Evolutionary conservation across 495 filamentous ascomycete genomes (phyloP), one percentile per base, ranked within the genome.

Genomic region (Annulohypoxylon bovei): DNA sequence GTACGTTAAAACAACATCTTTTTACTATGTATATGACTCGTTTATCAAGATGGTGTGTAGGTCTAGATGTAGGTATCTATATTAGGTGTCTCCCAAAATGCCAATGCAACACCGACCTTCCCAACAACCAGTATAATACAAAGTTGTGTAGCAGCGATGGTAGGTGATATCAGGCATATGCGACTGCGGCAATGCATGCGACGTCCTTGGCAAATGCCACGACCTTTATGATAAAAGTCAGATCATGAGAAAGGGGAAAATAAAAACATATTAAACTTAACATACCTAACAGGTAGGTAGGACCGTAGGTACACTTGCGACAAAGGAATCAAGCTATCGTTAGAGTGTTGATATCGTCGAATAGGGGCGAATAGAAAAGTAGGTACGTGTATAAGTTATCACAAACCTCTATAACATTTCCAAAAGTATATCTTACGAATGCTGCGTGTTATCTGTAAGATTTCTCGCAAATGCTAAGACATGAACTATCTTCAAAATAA

Each of bases 71-170:
- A 35, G 3, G 28, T 35, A 54, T 25, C 22, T 28, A 50, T 28
- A 50, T 50, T 50, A 14, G 46, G 22, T 25, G 23, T 50, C 20
- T 50, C 23, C 23, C 46, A 28, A 23, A 16, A 8, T 42, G 37
- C 37, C 25, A 30, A 44, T 39, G 23, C 37, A 42, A 27, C 35
- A 25, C 39, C 37, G 14, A 25, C 14, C 4, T 58, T 27, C 22
- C 55, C 55, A 28, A 9, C 56, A 54, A 28, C 46, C 56, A 35
- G 28, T 44, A 67, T 53, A 30, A 39, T 46, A 50, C n/a, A 23
- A 57, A 42, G 49, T 44, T 68, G 32, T 33, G 58, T 62, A 50
- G 27, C 32, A 39, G 40, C 53, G 65, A 57, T 54, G 28, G 27
- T 61, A 35, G 35, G 56, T 61, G 35, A 32, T 28, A 55, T 49